These are phyloP conservation scores for Theileria equi DNA, from an alignment of 169 alveolate genomes.

Conservation along the genomic window DNA sequence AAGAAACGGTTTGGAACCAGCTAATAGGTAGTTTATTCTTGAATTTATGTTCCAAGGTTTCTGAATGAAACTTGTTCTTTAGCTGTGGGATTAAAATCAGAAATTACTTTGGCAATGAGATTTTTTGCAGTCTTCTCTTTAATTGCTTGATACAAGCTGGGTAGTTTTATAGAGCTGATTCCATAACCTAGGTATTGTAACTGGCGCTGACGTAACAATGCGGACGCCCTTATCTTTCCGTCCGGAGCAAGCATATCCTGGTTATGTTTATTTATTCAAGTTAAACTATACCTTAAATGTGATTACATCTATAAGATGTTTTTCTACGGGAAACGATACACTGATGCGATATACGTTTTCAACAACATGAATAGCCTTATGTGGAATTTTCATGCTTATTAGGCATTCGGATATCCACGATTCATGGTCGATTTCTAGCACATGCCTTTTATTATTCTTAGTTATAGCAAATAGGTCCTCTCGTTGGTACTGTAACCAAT, in stretches of 20 bases:
- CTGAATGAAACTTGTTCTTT: constrained; percentile 40
- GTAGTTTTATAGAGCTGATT: constrained; percentile 20
- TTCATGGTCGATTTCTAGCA: constrained; percentile 57
- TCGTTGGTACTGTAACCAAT: constrained; percentile 58
- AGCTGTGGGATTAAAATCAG: constrained; percentile 41
- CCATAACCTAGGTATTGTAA: constrained; percentile 59
- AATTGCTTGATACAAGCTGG: constrained; percentile 19
- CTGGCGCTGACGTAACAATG: constrained; percentile 56
- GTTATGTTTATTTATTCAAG: background rate
- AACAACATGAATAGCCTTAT: constrained; percentile 54
- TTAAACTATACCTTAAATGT: constrained; percentile 22
- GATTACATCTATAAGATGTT: constrained; percentile 48
- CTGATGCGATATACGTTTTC: constrained; percentile 52
- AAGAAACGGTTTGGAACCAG: constrained; percentile 43
- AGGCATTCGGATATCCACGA: constrained; percentile 38
- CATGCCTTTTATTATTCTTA: constrained; percentile 18
- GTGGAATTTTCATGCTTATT: constrained; percentile 63
- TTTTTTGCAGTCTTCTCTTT: constrained; percentile 12
- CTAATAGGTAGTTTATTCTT: constrained; percentile 2
- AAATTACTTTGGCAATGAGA: constrained; percentile 49
- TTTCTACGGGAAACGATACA: constrained; percentile 54
- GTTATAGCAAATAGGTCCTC: constrained; percentile 47
- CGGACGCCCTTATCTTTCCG: constrained; percentile 44
- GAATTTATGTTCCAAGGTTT: background rate
- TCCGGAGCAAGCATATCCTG: constrained; percentile 56